Percentiles rank a stretch among this genome's conserved stretches.
phyloP scores from a whole-genome alignment of 306 rosid species.

The Cucumis melo region DNA sequence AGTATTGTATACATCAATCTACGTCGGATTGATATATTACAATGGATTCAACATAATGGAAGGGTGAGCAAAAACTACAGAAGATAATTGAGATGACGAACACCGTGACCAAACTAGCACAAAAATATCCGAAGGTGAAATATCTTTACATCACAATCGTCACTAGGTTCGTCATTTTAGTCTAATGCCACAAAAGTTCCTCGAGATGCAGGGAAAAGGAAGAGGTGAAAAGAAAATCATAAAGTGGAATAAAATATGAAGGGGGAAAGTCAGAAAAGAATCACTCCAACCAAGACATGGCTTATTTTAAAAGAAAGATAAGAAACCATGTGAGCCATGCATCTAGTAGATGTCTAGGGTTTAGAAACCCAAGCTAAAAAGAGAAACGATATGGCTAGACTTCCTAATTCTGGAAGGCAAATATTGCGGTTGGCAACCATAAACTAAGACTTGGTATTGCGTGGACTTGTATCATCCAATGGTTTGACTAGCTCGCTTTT shows the following conservation, averaged over 20 bases:
- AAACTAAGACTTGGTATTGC: constrained; percentile 11
- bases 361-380: constrained; percentile 12
- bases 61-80: not conserved
- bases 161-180: constrained; percentile 13
- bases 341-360: constrained; percentile 41
- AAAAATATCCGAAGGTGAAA: not conserved
- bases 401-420: constrained; percentile 44
- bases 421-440: constrained; percentile 1
- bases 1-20: no score
- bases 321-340: constrained; percentile 59
- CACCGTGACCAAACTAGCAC: not conserved
- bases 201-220: constrained; percentile 45
- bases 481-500: constrained; percentile 33
- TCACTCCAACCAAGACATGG: constrained; percentile 40
- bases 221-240: constrained; percentile 5
- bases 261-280: constrained; percentile 8
- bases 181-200: constrained; percentile 12
- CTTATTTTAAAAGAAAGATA: constrained; percentile 17
- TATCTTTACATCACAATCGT: constrained; percentile 1
- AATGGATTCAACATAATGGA: not conserved
- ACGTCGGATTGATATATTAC: not conserved
- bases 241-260: not conserved
- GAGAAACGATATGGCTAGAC: constrained; percentile 4
- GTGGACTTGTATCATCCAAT: constrained; percentile 40
- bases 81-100: constrained; percentile 1